Percentiles rank a stretch among this genome's conserved stretches.
phyloP scores from a whole-genome alignment of 352 stramenopile species.

The Pythium guiyangense region DNA sequence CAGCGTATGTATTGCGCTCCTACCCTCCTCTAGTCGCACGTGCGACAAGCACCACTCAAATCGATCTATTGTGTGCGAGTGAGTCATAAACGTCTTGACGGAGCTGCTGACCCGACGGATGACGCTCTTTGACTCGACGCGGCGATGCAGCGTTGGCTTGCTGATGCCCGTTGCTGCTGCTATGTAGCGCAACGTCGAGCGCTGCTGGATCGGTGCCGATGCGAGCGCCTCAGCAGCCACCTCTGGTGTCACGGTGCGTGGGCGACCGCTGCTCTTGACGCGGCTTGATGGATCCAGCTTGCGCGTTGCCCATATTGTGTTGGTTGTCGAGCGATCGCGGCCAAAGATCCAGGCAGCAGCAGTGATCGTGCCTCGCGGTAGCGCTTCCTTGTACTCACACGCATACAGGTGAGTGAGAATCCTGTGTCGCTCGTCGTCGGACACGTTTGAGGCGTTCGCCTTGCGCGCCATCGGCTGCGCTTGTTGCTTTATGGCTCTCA shows the following conservation, averaged over 20 bases:
- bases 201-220: neutral
- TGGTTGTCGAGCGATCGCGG: too few species aligned
- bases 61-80: neutral
- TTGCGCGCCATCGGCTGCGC: neutral
- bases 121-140: neutral
- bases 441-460: neutral
- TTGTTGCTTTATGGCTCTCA: neutral
- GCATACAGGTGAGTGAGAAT: neutral
- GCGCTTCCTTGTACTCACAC: too few species aligned
- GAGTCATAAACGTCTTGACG: neutral
- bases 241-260: neutral
- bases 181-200: neutral
- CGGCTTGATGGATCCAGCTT: neutral
- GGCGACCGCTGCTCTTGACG: too few species aligned
- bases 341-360: neutral
- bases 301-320: neutral
- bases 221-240: neutral
- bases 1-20: too few species aligned
- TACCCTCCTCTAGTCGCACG: too few species aligned
- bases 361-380: neutral
- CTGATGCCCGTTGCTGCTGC: neutral
- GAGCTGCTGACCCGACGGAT: neutral
- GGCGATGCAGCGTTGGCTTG: neutral
- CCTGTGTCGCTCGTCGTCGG: neutral
- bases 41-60: neutral